Evolutionary conservation across 140 eudicot genomes (phyloP), one percentile per base, ranked within the genome.

Genomic region (Anethum foeniculum): DNA sequence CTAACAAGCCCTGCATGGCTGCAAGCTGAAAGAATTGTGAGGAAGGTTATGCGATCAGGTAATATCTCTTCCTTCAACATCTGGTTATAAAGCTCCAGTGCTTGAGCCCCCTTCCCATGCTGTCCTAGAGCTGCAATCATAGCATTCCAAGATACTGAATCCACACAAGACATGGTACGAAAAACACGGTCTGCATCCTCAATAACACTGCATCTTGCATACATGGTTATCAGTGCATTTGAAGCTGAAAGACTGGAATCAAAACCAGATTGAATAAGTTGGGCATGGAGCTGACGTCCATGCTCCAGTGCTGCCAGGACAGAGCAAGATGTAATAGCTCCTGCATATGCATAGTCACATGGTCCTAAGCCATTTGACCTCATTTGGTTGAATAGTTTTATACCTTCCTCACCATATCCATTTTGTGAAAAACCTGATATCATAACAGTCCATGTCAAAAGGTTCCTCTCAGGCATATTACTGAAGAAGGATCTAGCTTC

Each of bases 111-210:
- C 58, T 91, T 91, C 13, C 96, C 96, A 13, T 91, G 96, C 44
- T 91, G 96, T 7, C 96, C 96, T 21, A 91, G 80, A 47, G 93
- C 96, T 32, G 93, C 91, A 34, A 91, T 87, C 96, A 91, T 86
- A 39, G 96, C 96, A 84, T 91, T 91, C 93, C 96, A 91, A 58
- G 96, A 91, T 36, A 91, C 89, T n/a, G 93, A 86, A 85, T 91
- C 96, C 54, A 91, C 30, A 78, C 77, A 91, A 68, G 96, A 84
- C 92, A 91, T 89, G 34, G 91, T 87, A 39, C 21, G 44, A 25
- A 91, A 91, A 14, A 87, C 64, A 23, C 30, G 27, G 54, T 75
- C 58, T 3, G 93, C 91, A 18, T 82, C 88, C 77, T 85, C 87
- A 62, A 89, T 84, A 44, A 81, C 89, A 44, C 96, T 93, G 28